phyloP scores from a whole-genome alignment of 768 basidiomycete species.

The Sarcodon sp. region DNA sequence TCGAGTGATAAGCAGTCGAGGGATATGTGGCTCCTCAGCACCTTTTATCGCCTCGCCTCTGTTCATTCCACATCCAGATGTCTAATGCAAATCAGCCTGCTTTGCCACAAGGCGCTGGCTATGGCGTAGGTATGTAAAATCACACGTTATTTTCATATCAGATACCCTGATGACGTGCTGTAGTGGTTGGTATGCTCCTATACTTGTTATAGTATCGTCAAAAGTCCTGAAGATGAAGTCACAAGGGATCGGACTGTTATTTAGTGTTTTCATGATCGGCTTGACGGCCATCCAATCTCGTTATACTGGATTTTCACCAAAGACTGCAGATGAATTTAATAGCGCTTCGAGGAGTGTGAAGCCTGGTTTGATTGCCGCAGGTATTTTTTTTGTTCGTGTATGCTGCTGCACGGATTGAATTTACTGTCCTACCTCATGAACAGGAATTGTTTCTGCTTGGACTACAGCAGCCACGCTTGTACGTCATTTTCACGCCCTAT shows the following conservation, averaged over 20 bases:
- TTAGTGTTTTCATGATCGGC: conserved; percentile 68
- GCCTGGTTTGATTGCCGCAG: conserved; percentile 85
- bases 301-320: conserved; percentile 73
- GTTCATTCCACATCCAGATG: conserved; percentile 2
- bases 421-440: no score
- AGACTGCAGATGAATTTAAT: conserved; percentile 73
- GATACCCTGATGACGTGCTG: conserved; percentile 14
- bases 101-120: conserved; percentile 74
- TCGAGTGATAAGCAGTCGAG: no score
- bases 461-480: conserved; percentile 79
- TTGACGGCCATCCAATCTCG: conserved; percentile 73
- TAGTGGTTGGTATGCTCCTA: conserved; percentile 30
- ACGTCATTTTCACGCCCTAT: not conserved
- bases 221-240: not conserved
- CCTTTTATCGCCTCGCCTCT: not conserved
- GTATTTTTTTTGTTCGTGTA: conserved; percentile 13
- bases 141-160: not conserved
- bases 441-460: conserved; percentile 90
- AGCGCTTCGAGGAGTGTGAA: conserved; percentile 77
- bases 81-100: conserved; percentile 20
- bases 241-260: conserved; percentile 78
- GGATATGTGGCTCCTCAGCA: not conserved
- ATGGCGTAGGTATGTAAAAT: conserved; percentile 51
- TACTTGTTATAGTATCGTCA: not conserved
- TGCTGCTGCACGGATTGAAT: no score